These are phyloP conservation scores for Arthrobotrys entomopaga DNA, from an alignment of 2,329 filamentous ascomycete genomes.

Conservation along the genomic window DNA sequence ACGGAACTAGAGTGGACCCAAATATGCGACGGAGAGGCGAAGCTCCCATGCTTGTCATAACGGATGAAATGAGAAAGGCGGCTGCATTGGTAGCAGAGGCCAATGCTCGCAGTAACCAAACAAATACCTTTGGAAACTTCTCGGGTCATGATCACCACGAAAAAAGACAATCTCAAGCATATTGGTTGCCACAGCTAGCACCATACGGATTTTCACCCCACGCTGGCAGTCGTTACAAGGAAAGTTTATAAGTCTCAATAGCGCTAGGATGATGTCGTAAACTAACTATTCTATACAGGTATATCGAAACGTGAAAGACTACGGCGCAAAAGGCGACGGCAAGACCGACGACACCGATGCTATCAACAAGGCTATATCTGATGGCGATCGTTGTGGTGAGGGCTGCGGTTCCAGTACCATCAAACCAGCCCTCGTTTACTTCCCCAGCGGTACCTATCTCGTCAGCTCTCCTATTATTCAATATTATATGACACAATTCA, in stretches of 20 bases:
- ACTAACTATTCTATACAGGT: neutral
- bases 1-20: neutral
- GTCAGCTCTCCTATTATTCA: slow-evolving; percentile 57
- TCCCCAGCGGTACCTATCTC: slow-evolving; percentile 36
- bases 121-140: neutral
- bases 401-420: slow-evolving; percentile 58
- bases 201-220: neutral
- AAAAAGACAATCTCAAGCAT: neutral
- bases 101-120: neutral
- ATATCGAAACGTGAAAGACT: slow-evolving; percentile 62
- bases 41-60: neutral
- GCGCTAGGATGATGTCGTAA: neutral
- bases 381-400: slow-evolving; percentile 59
- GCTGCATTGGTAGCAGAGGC: slow-evolving; percentile 1
- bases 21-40: neutral
- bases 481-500: slow-evolving; percentile 59
- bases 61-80: slow-evolving; percentile 11
- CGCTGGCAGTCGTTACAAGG: neutral
- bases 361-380: slow-evolving; percentile 60
- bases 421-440: slow-evolving; percentile 55
- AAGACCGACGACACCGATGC: slow-evolving; percentile 60
- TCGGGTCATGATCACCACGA: neutral
- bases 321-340: slow-evolving; percentile 61
- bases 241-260: neutral
- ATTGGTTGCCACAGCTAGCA: neutral